phyloP scores from a whole-genome alignment of 306 rosid genomes.

The Quercus aquifolioides region DNA sequence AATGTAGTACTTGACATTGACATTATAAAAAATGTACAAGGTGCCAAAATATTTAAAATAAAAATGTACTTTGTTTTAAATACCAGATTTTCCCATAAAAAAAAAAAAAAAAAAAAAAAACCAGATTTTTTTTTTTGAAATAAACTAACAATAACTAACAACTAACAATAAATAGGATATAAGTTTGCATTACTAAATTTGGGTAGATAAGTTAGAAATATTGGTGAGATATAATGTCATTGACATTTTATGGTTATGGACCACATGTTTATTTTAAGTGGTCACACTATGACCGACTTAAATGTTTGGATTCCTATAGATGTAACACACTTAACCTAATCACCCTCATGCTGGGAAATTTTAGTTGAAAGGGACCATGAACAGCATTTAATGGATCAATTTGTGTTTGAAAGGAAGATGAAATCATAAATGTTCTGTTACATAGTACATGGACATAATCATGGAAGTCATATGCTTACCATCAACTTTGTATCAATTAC shows the following conservation, averaged over 20 bases:
- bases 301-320: background rate
- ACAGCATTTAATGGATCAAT: slow-evolving; percentile 18
- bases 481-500: background rate
- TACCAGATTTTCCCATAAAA: no score
- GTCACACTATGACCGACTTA: background rate
- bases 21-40: no score
- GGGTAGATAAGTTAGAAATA: slow-evolving; percentile 6
- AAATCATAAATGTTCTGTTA: background rate
- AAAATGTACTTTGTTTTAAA: no score
- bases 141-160: no score
- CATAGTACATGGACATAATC: background rate
- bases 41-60: no score
- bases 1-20: no score
- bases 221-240: slow-evolving; percentile 6
- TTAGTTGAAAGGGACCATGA: slow-evolving; percentile 14
- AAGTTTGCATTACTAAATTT: background rate
- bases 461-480: slow-evolving; percentile 1
- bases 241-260: slow-evolving; percentile 4
- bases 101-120: no score
- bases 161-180: no score
- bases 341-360: background rate
- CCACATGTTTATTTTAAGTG: background rate
- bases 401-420: background rate
- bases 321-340: slow-evolving; percentile 16
- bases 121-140: no score